Percentiles rank a stretch among this genome's conserved stretches.
These are phyloP conservation scores for Pyrrhoderma noxium DNA, from an alignment of 1,284 basidiomycete species.

Conservation along the genomic window DNA sequence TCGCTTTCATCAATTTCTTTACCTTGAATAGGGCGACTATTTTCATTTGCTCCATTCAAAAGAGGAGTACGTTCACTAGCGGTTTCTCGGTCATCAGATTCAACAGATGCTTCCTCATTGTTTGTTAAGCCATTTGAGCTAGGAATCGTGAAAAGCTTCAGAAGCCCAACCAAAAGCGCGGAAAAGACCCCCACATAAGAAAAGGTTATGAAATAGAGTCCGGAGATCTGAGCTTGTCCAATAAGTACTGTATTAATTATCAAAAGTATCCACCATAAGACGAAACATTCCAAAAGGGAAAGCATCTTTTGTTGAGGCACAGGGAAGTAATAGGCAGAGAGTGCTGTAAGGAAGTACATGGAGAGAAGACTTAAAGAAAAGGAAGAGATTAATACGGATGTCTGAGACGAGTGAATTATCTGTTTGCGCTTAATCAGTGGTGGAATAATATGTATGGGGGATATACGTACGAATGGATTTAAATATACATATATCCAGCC, in stretches of 20 bases:
- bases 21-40: conserved; percentile 16
- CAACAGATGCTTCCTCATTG: conserved; percentile 6
- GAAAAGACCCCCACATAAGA: conserved; percentile 49
- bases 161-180: conserved; percentile 37
- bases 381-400: conserved; percentile 43
- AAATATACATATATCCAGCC: conserved; percentile 41
- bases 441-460: background rate
- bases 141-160: conserved; percentile 31
- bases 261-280: conserved; percentile 32
- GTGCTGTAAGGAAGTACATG: conserved; percentile 32
- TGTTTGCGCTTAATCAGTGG: conserved; percentile 24
- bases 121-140: conserved; percentile 11
- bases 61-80: conserved; percentile 44
- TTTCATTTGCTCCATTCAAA: conserved; percentile 28
- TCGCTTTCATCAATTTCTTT: conserved; percentile 30
- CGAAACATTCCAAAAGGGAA: conserved; percentile 26
- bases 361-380: conserved; percentile 45
- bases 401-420: conserved; percentile 54
- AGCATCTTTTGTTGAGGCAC: conserved; percentile 28
- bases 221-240: conserved; percentile 23
- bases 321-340: conserved; percentile 27
- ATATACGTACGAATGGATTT: conserved; percentile 57
- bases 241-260: conserved; percentile 26
- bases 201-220: conserved; percentile 33
- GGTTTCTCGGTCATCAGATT: conserved; percentile 20